Base-by-base conservation (phyloP, 305 asterid species). In the Plantago rigida region DNA sequence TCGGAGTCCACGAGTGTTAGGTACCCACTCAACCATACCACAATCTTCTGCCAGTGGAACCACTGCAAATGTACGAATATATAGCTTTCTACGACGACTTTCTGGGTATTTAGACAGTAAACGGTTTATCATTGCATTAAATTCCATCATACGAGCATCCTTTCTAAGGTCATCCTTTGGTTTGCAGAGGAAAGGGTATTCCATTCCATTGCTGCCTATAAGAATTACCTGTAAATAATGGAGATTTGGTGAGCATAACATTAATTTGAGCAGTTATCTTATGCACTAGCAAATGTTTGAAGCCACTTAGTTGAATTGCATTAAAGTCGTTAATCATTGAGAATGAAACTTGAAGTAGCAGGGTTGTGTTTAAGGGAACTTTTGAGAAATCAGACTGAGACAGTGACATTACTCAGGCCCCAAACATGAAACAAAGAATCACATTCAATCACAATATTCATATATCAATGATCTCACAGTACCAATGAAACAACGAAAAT, bases 1-100 rank as follows among this genome's bases (percentile, higher is more conserved):
- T 7, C 97, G 87, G 59, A 89, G 89, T 28, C 99, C 99, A 51
- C 95, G 94, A 73, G 99, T 92, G 70, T 86, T 87, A 60, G 97
- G 97, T 55, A 92, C 99, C 99, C 99, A 92, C 81, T 92, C 99
- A 74, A 92, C 84, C 94, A 92, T 89, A 49, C 99, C 99, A 84
- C 99, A 92, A 67, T 92, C 97, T 75, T 92, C 99, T 44, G 93
- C 86, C 78, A 88, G 75, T 52, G 99, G 99, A 71, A 88, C 77
- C 72, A 92, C 99, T 4, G 97, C 91, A 75, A 92, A 92, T 58
- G 99, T 92, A 69, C 99, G 95, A 66, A 92, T 69, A 66, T 92
- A 92, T 65, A 92, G 99, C 83, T 92, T 88, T 75, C 99, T 82
- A 64, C 91, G 86, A 31, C 99, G 93, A 73, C 99, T 92, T 84